Evolutionary conservation across 225 moss, liverwort and hornwort genomes (phyloP), one percentile per base, ranked within the genome.

Genomic region (Thuidium tamariscinum): DNA sequence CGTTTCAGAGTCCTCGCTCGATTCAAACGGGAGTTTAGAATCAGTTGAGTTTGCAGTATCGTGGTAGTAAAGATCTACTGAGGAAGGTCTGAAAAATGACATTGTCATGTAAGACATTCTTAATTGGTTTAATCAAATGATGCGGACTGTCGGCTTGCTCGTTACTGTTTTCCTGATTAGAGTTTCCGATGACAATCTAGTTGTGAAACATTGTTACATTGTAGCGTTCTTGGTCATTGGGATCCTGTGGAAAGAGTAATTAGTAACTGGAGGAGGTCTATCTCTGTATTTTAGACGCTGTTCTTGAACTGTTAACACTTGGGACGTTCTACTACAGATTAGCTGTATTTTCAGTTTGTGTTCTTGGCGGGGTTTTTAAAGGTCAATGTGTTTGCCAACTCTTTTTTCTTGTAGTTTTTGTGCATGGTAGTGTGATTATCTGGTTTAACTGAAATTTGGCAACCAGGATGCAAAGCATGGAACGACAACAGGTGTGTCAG

Each of bases 401-500:
- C 64, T 29, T 56, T 84, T 56, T 44, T 61, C 49, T 25, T 79
- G 25, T 57, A 69, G 81, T 62, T 37, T 56, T 71, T 70, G 55
- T 34, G 22, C 57, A 36, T 85, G 52, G 36, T 27, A 78, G 51
- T 72, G 5, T 63, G 59, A 60, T 68, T 25, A 37, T 19, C 70
- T 46, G 51, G 27, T 83, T 69, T 87, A 36, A 85, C n/a, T 84
- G 77, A 67, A 77, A 69, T 79, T 49, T 61, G 74, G 39, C 13
- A 67, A 88, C 81, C 91, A 99, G 98, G 98, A 99, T 77, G 92
- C 90, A 60, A 95, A 92, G 86, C 84, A 83, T 51, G 97, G 97
- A 44, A 99, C 97, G 26, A 93, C 92, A 68, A 99, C 97, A 54
- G 98, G 98, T 25, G 98, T 97, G 21, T 99, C 98, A 67, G 97